These are phyloP conservation scores for Circinella umbellata DNA, from an alignment of 371 early-diverging fungal species.

Conservation along the genomic window DNA sequence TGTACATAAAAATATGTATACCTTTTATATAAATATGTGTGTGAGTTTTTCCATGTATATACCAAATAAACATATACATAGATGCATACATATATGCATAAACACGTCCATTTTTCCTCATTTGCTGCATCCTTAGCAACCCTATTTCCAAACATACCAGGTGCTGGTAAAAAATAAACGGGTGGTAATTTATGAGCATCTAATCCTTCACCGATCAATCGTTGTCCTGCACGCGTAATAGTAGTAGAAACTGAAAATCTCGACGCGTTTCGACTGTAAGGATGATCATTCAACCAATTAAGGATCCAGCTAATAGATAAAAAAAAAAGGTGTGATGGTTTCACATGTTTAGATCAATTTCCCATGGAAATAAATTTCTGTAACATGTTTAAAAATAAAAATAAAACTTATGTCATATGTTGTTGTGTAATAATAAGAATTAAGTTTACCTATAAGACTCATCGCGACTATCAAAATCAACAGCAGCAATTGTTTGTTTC, in stretches of 20 bases:
- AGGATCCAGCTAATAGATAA: conserved; percentile 45
- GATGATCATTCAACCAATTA: conserved; percentile 69
- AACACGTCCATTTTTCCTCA: too few species aligned
- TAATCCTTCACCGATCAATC: conserved; percentile 50
- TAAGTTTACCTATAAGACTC: conserved; percentile 59
- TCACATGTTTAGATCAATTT: too few species aligned
- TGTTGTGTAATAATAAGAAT: too few species aligned
- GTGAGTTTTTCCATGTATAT: too few species aligned
- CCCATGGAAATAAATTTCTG: too few species aligned
- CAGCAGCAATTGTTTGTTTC: conserved; percentile 59
- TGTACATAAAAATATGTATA: conserved; percentile 64
- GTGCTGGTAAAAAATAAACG: conserved; percentile 68
- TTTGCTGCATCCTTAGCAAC: too few species aligned
- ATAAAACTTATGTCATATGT: too few species aligned
- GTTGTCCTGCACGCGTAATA: conserved; percentile 53
- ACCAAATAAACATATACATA: too few species aligned
- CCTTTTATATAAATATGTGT: conserved; percentile 26
- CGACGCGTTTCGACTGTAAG: conserved; percentile 54
- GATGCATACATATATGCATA: too few species aligned
- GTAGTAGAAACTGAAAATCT: conserved; percentile 67
- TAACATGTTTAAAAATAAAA: too few species aligned
- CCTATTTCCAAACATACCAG: conserved; percentile 37
- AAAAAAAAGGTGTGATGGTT: neutral
- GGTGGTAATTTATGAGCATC: conserved; percentile 50
- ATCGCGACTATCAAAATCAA: conserved; percentile 68